Evolutionary conservation across 1,284 basidiomycete species (phyloP).

Genomic region (Heterobasidion occidentale): DNA sequence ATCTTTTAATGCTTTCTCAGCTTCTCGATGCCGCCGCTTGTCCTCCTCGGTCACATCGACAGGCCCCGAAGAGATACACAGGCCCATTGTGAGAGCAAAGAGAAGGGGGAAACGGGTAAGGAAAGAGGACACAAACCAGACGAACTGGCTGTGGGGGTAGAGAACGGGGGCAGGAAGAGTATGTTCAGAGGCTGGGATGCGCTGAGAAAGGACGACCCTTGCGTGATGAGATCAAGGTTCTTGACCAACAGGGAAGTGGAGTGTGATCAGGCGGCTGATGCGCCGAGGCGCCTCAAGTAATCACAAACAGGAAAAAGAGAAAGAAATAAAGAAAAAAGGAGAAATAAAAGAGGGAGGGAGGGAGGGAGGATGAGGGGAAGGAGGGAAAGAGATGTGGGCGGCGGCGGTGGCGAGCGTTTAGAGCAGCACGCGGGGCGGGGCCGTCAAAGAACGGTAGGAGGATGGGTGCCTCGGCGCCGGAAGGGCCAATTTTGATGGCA

Average conservation of each 20-base stretch:
- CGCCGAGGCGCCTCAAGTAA: constrained; percentile 5
- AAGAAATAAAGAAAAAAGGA: constrained; percentile 7
- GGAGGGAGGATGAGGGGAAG: constrained; percentile 1
- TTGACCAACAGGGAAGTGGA: not conserved
- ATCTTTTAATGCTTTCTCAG: constrained; percentile 58
- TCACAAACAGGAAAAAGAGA: constrained; percentile 6
- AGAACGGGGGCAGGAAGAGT: not conserved
- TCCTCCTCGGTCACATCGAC: constrained; percentile 56
- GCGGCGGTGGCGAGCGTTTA: not conserved
- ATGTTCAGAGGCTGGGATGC: not conserved
- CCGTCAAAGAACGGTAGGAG: not conserved
- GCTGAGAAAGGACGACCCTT: not conserved
- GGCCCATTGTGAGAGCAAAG: constrained; percentile 47
- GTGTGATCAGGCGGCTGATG: not conserved
- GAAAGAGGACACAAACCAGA: not conserved
- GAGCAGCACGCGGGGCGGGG: not conserved
- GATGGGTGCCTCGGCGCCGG: too few species aligned
- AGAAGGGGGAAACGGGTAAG: not conserved
- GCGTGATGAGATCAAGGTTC: not conserved
- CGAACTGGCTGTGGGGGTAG: not conserved
- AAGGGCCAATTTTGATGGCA: too few species aligned
- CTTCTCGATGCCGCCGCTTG: constrained; percentile 54
- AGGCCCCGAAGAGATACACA: constrained; percentile 60
- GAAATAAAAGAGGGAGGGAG: constrained; percentile 5
- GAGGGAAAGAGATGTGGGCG: not conserved